Base-by-base conservation (phyloP, 768 basidiomycete genomes). In the Auriscalpium microsporum region DNA sequence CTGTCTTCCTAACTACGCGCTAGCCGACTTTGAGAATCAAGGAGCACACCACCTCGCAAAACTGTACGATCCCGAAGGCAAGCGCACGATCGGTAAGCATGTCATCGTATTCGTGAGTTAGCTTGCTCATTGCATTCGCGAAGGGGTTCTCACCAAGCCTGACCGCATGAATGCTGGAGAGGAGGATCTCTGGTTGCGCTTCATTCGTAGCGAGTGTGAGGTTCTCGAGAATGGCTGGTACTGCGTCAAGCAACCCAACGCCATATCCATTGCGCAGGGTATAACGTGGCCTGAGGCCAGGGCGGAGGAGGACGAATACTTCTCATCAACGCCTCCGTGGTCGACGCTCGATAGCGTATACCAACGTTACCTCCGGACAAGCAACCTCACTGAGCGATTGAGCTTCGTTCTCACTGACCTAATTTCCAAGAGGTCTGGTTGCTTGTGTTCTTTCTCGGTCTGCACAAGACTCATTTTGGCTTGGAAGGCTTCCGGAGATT, bases 11-110 rank as follows among this genome's bases (percentile, higher is more conserved):
- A 48, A 21, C 33, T 10, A 4, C 45, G 45, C 34, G 10, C 10
- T 53, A 90, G 89, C 86, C 51, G 87, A 91, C 58, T 87, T 86
- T 17, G 85, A 90, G 60, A 91, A 87, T 44, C 87, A 90, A 65
- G 84, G 83, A 0, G 87, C 87, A 0, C 81, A 84, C 56, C 71
- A 77, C 17, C 69, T 90, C 0, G 80, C 85, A 0, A 83, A 82
- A 61, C 49, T 69, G 14, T 69, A 77, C 48, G 87, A 90, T 57
- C 79, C 82, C 0, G 69, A 78, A 1, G 86, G 87, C 0, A 75
- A 75, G 50, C 75, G 86, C 4, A 90, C 87, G 0, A 83, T 90
- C 16, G 87, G 88, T 86, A 16, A 56, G 49, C 17, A 13, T 17
- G 3, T 42, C 40, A 42, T 42, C 4, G 14, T 42, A 13, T 42